A percentile compares a stretch with the other conserved stretches of the same genome.
phyloP scores from a whole-genome alignment of 108 stramenopile species.

The Nannochloropsis gaditana region DNA sequence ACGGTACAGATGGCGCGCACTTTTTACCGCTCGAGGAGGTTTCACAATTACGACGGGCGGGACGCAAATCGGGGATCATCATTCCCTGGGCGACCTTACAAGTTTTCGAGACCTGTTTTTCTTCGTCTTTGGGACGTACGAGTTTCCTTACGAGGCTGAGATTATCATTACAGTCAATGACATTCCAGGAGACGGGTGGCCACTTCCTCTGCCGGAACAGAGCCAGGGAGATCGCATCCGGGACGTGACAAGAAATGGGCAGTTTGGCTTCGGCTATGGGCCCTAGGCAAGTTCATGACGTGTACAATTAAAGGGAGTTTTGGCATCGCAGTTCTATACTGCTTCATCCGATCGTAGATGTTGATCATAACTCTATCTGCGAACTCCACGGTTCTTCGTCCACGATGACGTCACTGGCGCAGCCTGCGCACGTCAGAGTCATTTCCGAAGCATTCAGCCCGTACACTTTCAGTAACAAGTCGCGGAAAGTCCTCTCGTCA shows the following conservation, averaged over 20 bases:
- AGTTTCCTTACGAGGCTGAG: neutral
- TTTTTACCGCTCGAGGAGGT: conserved; percentile 10
- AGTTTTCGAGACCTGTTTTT: conserved; percentile 9
- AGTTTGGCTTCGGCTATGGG: conserved; percentile 9
- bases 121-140: conserved; percentile 13
- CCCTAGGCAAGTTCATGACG: neutral
- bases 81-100: neutral
- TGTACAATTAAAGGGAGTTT: too few relatives aligned
- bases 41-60: neutral
- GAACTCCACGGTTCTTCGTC: neutral
- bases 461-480: neutral
- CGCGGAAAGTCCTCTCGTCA: neutral
- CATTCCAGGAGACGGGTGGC: neutral
- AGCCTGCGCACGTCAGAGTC: neutral
- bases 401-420: neutral
- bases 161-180: neutral
- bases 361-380: too few relatives aligned
- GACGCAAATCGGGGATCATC: neutral
- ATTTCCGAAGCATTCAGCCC: neutral
- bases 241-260: conserved; percentile 13
- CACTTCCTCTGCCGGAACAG: neutral
- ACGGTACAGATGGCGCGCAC: neutral
- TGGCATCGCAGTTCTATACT: too few relatives aligned
- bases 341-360: too few relatives aligned
- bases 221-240: conserved; percentile 14